Percentiles rank a stretch among this genome's conserved stretches.
phyloP scores from a whole-genome alignment of 805 yeast genomes.

The Wickerhamiella allomyrinae region DNA sequence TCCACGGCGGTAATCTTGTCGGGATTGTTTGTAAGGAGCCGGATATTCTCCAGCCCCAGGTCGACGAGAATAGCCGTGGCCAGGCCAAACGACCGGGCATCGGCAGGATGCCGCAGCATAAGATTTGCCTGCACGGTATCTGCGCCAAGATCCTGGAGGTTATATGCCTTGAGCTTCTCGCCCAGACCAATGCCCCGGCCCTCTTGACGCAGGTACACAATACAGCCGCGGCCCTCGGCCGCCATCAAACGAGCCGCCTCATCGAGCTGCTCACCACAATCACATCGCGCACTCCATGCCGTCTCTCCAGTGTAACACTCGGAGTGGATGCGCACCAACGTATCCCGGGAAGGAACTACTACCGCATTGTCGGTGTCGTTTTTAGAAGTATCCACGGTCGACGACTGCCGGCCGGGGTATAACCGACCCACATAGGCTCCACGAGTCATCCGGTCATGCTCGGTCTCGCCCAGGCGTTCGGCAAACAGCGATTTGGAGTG shows the following conservation, averaged over 20 bases:
- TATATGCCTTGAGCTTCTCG: constrained; percentile 91
- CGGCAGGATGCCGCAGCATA: constrained; percentile 90
- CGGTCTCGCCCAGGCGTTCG: constrained; percentile 55
- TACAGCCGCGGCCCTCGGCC: constrained; percentile 73
- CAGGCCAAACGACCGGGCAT: constrained; percentile 82
- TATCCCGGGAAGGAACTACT: constrained; percentile 12
- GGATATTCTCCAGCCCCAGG: constrained; percentile 56
- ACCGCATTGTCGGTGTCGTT: neutral
- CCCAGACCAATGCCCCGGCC: constrained; percentile 99
- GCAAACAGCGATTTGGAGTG: constrained; percentile 61
- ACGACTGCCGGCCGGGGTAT: constrained; percentile 47
- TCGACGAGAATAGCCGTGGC: constrained; percentile 90
- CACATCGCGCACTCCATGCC: constrained; percentile 98
- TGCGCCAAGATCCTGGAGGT: constrained; percentile 93
- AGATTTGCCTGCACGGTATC: constrained; percentile 96
- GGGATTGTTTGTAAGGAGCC: constrained; percentile 85
- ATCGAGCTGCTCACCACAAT: constrained; percentile 98
- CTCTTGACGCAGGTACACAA: constrained; percentile 91
- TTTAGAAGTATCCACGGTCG: neutral
- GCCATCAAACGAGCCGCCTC: constrained; percentile 96
- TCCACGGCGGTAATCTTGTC: constrained; percentile 92
- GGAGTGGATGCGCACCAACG: constrained; percentile 77
- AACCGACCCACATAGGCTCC: constrained; percentile 92
- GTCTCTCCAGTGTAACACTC: constrained; percentile 99
- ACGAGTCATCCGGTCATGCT: constrained; percentile 90